Evolutionary conservation across 1,139 yeast species (phyloP).

Genomic region (Saccharomyces hybrid): DNA sequence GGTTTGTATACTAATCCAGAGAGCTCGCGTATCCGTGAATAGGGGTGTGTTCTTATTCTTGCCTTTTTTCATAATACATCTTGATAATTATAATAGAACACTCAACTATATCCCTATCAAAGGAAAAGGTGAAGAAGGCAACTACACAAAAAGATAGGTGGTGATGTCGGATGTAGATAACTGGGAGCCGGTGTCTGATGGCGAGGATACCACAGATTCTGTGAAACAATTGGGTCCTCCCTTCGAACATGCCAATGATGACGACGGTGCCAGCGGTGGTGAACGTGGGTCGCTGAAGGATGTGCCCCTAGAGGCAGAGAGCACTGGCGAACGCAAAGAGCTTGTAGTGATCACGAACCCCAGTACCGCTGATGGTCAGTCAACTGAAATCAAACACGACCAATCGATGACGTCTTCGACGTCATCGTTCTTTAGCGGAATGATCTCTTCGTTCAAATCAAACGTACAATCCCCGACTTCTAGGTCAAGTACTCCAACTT

Average conservation of each 20-base stretch:
- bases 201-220: slow-evolving; percentile 5
- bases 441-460: slow-evolving; percentile 15
- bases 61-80: background rate
- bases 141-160: background rate
- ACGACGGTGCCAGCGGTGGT: background rate
- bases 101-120: background rate
- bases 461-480: background rate
- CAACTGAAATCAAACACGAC: background rate
- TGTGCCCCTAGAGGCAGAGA: background rate
- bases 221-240: slow-evolving; percentile 5
- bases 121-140: background rate
- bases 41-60: background rate
- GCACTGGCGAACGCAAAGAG: background rate
- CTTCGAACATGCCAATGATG: background rate
- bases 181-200: slow-evolving; percentile 18
- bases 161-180: slow-evolving; percentile 8
- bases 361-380: background rate
- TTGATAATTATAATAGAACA: background rate
- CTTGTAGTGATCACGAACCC: slow-evolving; percentile 1
- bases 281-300: background rate
- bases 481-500: slow-evolving; percentile 4
- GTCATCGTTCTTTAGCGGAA: slow-evolving; percentile 12
- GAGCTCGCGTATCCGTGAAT: no score
- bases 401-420: background rate
- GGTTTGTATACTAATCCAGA: no score